Evolutionary conservation across 495 filamentous ascomycete genomes (phyloP), one percentile per base, ranked within the genome.

Genomic region (Halenospora varia): DNA sequence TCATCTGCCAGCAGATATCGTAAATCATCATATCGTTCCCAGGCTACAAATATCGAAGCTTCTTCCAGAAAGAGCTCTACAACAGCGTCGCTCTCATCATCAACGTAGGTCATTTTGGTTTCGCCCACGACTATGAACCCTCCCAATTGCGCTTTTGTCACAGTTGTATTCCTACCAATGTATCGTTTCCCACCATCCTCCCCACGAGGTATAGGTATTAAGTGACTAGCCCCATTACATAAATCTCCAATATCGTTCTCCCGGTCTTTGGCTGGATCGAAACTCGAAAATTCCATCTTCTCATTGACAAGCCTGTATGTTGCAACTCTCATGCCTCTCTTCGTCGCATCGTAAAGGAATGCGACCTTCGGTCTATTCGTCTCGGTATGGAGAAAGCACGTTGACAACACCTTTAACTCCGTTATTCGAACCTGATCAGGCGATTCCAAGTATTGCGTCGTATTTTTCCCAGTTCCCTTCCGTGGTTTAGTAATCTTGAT

Each of bases 1-100:
- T 96, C 90, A 69, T 99, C 94, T 8, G 88, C 92, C 11, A 99
- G 71, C 17, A 96, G 75, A 77, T 89, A 97, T 56, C 88, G 78
- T 48, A 86, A 84, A 24, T 81, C 82, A 63, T 96, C 87, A 23
- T 95, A 82, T 61, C 85, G 82, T 62, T 86, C 86, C 95, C 95
- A 99, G 15, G 90, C 82, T 24, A 92, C 87, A 61, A 94, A 97
- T 35, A 93, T 83, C 2, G 85, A 89, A 0, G 89, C 77, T 54
- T 93, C 85, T 2, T 83, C 75, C 2, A 98, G 71, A 1, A 75
- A 65, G 0, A 83, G 75, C 19, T 84, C 81, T 1, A 80, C 73
- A 19, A 77, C 77, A 20, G 80, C 73, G 67, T 88, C 78, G 18
- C 84, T 88, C 24, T 82, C 79, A 60, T 88, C 87, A 59, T 90